Conservation (phyloP, 2,329 filamentous ascomycete species). For the Alternaria tenuissima region DNA sequence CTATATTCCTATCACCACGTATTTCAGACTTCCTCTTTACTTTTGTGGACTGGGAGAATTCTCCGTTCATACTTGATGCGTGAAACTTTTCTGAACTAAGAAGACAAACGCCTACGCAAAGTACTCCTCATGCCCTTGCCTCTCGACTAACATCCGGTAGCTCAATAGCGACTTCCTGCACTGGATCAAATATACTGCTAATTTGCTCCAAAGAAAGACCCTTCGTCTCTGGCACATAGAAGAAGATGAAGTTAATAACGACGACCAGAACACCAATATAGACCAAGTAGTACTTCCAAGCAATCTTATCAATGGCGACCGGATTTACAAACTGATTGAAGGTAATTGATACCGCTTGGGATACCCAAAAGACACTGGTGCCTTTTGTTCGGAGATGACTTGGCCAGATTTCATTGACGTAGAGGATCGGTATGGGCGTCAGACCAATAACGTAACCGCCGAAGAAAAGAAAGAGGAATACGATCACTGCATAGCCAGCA, state of each 20-base stretch:
- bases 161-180: background rate
- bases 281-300: conserved; percentile 36
- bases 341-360: conserved; percentile 21
- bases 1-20: background rate
- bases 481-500: conserved; percentile 26
- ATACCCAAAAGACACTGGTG: conserved; percentile 28
- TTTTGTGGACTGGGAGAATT: background rate
- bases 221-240: conserved; percentile 28
- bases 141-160: background rate
- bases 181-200: conserved; percentile 21
- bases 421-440: conserved; percentile 44
- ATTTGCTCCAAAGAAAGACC: conserved; percentile 28
- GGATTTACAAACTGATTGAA: conserved; percentile 34
- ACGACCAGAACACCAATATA: conserved; percentile 29
- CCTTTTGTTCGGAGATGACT: conserved; percentile 35
- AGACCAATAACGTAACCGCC: conserved; percentile 45
- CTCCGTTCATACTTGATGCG: no score
- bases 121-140: background rate
- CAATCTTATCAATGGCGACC: conserved; percentile 30
- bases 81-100: no score
- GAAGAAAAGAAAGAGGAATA: conserved; percentile 29
- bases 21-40: background rate
- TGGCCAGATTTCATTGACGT: conserved; percentile 48
- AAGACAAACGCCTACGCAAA: no score
- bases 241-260: conserved; percentile 19